Evolutionary conservation across 306 rosid genomes (phyloP).

Genomic region (Arachis stenosperma): DNA sequence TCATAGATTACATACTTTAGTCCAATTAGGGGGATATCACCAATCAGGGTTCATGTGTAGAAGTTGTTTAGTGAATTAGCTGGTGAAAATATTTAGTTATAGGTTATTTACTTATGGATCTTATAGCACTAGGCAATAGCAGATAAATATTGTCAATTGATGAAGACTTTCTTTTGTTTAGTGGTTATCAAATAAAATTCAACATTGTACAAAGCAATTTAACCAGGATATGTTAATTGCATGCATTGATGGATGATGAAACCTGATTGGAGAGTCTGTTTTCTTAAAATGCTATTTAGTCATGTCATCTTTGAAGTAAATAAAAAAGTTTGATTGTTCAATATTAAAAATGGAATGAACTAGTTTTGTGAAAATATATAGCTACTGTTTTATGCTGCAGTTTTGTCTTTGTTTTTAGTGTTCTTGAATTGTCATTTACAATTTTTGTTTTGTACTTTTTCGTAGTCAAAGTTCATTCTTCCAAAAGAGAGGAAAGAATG

Average conservation of each 20-base stretch:
- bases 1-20: neutral
- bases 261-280: conserved; percentile 4
- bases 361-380: neutral
- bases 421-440: too few relatives aligned
- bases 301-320: neutral
- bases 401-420: too few relatives aligned
- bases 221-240: neutral
- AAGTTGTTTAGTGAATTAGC: neutral
- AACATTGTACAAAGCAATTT: neutral
- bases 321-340: neutral
- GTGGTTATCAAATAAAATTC: neutral
- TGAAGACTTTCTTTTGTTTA: neutral
- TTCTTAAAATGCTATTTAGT: neutral
- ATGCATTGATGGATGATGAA: neutral
- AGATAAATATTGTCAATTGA: neutral
- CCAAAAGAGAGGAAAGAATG: too few relatives aligned
- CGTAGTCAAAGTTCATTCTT: too few relatives aligned
- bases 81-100: neutral
- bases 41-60: neutral
- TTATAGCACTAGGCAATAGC: too few relatives aligned
- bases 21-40: neutral
- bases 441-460: too few relatives aligned
- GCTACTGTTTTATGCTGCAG: too few relatives aligned
- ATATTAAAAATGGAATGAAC: conserved; percentile 1
- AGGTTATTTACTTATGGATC: too few relatives aligned